Evolutionary conservation across 2,329 filamentous ascomycete species (phyloP).

Genomic region (Hymenotorrendiella dingleyae): DNA sequence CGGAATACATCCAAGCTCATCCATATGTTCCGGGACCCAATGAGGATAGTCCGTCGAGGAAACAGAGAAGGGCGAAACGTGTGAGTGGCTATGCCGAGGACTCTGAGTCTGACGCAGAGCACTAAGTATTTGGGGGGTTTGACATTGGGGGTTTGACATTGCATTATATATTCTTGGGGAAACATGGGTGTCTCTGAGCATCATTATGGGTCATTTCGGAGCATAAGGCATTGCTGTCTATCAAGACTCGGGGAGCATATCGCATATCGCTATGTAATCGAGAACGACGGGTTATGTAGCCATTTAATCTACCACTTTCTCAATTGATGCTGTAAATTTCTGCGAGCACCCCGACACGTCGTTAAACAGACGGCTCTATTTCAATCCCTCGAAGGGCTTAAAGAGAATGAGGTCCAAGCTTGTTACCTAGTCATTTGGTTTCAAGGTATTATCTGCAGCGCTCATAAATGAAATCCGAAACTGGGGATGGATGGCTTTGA

Average conservation of each 20-base stretch:
- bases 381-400: too few species aligned
- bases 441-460: too few species aligned
- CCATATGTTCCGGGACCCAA: conserved; percentile 37
- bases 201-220: background rate
- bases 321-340: too few species aligned
- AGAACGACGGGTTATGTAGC: too few species aligned
- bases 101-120: conserved; percentile 26
- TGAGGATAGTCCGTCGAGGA: conserved; percentile 28
- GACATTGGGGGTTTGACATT: conserved; percentile 4
- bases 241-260: background rate
- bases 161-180: conserved; percentile 1
- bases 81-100: conserved; percentile 30
- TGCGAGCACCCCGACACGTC: too few species aligned
- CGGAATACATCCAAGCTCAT: conserved; percentile 47
- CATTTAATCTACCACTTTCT: too few species aligned
- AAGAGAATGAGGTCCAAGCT: too few species aligned
- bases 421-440: too few species aligned
- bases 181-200: conserved; percentile 6
- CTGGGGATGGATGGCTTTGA: too few species aligned
- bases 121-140: conserved; percentile 8
- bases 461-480: too few species aligned
- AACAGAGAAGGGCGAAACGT: conserved; percentile 30
- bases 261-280: conserved; percentile 10
- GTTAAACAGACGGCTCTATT: too few species aligned
- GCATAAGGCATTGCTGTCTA: conserved; percentile 7